Conservation (phyloP, 2,329 filamentous ascomycete species). For the Verticillium nonalfalfae region DNA sequence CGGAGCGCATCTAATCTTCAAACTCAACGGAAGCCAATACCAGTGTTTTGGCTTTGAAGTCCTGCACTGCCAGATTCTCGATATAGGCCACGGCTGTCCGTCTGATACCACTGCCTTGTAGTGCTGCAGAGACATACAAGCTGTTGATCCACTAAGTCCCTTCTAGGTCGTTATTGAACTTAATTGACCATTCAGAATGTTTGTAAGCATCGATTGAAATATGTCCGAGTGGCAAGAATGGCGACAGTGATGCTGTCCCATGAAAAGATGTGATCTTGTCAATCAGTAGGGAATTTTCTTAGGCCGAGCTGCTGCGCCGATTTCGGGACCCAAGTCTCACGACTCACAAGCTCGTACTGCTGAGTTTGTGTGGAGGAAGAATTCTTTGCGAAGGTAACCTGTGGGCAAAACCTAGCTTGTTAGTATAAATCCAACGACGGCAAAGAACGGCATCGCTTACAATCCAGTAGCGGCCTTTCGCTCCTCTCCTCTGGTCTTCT, state of each 20-base stretch:
- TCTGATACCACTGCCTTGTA: constrained; percentile 18
- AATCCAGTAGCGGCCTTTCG: constrained; percentile 14
- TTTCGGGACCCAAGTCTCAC: background rate
- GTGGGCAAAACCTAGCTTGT: constrained; percentile 8
- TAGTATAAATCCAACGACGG: background rate
- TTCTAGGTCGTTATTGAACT: constrained; percentile 1
- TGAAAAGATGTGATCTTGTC: constrained; percentile 8
- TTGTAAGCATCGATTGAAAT: constrained; percentile 18
- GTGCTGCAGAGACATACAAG: constrained; percentile 16
- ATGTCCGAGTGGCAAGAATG: constrained; percentile 23
- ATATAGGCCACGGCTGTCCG: constrained; percentile 20
- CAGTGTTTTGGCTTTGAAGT: constrained; percentile 15
- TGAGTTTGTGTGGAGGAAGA: constrained; percentile 15
- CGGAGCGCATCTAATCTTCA: constrained; percentile 11
- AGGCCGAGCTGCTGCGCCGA: background rate
- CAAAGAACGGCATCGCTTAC: constrained; percentile 3
- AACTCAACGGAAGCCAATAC: constrained; percentile 19
- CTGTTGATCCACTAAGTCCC: constrained; percentile 22
- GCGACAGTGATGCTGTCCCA: background rate
- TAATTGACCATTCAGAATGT: no score
- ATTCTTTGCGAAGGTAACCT: constrained; percentile 3
- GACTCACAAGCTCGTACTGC: constrained; percentile 11
- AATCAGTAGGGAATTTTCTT: constrained; percentile 10
- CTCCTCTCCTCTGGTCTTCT: constrained; percentile 10
- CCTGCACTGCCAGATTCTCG: constrained; percentile 17